Evolutionary conservation across 2,329 filamentous ascomycete genomes (phyloP).

Genomic region (Microsporum canis): DNA sequence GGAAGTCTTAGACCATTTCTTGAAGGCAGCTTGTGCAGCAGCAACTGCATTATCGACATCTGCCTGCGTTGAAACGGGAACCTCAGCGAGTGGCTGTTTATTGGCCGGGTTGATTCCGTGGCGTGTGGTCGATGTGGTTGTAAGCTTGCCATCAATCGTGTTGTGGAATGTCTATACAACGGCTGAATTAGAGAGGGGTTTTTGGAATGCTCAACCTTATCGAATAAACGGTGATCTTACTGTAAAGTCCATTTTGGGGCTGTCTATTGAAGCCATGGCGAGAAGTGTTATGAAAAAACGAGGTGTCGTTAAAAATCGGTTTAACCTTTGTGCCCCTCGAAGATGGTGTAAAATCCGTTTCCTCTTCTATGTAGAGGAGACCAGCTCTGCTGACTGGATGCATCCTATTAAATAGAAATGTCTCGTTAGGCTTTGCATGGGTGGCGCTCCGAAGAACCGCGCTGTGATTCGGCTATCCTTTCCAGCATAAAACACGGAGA

Average conservation of each 20-base stretch:
- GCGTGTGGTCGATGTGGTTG: conserved; percentile 25
- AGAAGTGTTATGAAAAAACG: not conserved
- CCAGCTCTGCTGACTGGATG: no score
- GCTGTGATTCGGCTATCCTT: no score
- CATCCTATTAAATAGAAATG: no score
- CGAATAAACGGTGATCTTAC: not conserved
- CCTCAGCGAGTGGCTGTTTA: conserved; percentile 35
- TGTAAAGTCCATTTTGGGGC: not conserved
- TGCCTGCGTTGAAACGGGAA: conserved; percentile 33
- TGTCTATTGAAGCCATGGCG: not conserved
- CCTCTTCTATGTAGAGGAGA: no score
- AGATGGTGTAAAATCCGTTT: no score
- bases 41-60: conserved; percentile 39
- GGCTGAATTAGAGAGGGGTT: not conserved
- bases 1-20: conserved; percentile 37
- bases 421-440: no score
- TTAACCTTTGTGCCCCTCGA: no score
- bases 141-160: conserved; percentile 35
- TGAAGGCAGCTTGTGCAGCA: conserved; percentile 37
- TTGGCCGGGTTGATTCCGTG: conserved; percentile 37
- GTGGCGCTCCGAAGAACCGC: no score
- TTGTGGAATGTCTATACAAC: conserved; percentile 29
- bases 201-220: not conserved
- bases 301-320: no score
- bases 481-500: no score